These are phyloP conservation scores for Lecanicillium sp. DNA, from an alignment of 2,329 filamentous ascomycete species.

Conservation along the genomic window DNA sequence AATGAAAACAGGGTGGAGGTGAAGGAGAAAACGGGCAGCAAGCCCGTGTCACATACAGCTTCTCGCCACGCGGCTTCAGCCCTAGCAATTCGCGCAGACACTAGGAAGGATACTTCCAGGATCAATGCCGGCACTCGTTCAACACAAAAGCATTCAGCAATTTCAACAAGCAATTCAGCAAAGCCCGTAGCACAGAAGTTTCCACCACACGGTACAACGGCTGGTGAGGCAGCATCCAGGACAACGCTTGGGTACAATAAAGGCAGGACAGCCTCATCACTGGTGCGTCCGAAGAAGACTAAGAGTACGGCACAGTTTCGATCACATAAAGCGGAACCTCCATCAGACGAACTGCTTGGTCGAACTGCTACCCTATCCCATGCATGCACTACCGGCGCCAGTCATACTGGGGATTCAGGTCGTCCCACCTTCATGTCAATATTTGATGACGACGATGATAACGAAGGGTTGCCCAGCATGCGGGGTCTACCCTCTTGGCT, in stretches of 20 bases:
- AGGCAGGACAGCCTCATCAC: constrained; percentile 51
- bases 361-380: too few species aligned
- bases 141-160: constrained; percentile 6
- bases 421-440: constrained; percentile 49
- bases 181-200: too few species aligned
- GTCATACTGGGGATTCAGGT: constrained; percentile 16
- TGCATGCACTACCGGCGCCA: constrained; percentile 7
- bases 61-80: constrained; percentile 47
- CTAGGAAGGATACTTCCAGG: constrained; percentile 5
- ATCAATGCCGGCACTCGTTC: constrained; percentile 1
- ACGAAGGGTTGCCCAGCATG: constrained; percentile 22
- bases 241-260: constrained; percentile 81
- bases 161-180: too few species aligned
- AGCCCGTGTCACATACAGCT: constrained; percentile 14
- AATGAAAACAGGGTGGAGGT: too few species aligned
- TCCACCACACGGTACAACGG: constrained; percentile 37
- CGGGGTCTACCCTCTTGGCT: constrained; percentile 9
- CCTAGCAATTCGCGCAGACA: constrained; percentile 26
- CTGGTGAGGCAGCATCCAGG: constrained; percentile 60
- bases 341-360: too few species aligned
- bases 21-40: background rate
- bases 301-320: constrained; percentile 4
- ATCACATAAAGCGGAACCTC: too few species aligned
- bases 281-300: constrained; percentile 25
- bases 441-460: constrained; percentile 44